Percentiles rank a stretch among this genome's conserved stretches.
Conservation (phyloP, 2,329 filamentous ascomycete genomes). For the Colletotrichum sp. region DNA sequence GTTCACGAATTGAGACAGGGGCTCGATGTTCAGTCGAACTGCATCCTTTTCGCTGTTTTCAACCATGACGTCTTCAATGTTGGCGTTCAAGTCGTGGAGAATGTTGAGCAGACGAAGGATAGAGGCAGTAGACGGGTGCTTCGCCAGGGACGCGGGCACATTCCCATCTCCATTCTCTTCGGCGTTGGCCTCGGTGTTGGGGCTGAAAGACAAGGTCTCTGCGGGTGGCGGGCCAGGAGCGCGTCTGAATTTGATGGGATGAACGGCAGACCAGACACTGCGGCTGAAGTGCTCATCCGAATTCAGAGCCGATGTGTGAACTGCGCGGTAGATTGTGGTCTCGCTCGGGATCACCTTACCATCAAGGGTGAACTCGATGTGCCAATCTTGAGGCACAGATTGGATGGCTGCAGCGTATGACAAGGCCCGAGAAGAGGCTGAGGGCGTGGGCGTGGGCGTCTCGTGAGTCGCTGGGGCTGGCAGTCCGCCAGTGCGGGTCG, state of each 20-base stretch:
- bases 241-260: constrained; percentile 90
- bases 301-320: constrained; percentile 66
- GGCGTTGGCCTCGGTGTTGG: constrained; percentile 50
- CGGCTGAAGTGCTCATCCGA: constrained; percentile 70
- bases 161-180: constrained; percentile 58
- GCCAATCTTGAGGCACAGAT: constrained; percentile 87
- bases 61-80: constrained; percentile 87
- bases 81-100: constrained; percentile 89
- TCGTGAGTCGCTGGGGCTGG: constrained; percentile 42
- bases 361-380: constrained; percentile 92
- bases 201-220: constrained; percentile 68
- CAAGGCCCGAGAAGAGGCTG: constrained; percentile 67
- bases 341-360: constrained; percentile 85
- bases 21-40: constrained; percentile 77
- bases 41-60: constrained; percentile 69
- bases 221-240: constrained; percentile 82
- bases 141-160: constrained; percentile 80
- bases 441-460: constrained; percentile 53
- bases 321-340: constrained; percentile 93
- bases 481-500: constrained; percentile 45
- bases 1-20: constrained; percentile 94
- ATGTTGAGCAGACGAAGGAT: constrained; percentile 90
- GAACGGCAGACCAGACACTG: constrained; percentile 88
- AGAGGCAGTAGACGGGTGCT: constrained; percentile 82
- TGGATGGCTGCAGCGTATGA: constrained; percentile 88